phyloP scores from a whole-genome alignment of 768 basidiomycete genomes.

The Solioccasus polychromus region DNA sequence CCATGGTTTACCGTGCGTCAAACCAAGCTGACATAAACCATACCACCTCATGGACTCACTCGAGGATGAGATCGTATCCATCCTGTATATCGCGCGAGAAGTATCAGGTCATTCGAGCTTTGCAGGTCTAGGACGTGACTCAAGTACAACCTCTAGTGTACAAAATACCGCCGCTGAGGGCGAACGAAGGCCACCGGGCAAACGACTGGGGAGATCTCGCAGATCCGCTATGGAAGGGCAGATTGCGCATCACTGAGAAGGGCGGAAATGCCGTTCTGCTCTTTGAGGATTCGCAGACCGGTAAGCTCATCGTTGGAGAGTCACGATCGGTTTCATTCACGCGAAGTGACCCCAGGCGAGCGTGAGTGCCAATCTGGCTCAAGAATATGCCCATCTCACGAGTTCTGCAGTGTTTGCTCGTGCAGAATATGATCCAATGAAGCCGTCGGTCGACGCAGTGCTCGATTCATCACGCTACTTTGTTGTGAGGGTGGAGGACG shows the following conservation, averaged over 20 bases:
- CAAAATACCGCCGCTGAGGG: slow-evolving; percentile 84
- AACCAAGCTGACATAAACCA: slow-evolving; percentile 24
- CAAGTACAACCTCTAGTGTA: slow-evolving; percentile 56
- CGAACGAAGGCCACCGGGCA: slow-evolving; percentile 87
- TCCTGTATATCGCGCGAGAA: slow-evolving; percentile 88
- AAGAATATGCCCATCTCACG: slow-evolving; percentile 7
- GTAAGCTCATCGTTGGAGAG: slow-evolving; percentile 40
- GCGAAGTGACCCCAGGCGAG: slow-evolving; percentile 48
- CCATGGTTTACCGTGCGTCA: slow-evolving; percentile 16
- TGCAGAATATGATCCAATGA: slow-evolving; percentile 73
- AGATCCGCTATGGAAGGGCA: slow-evolving; percentile 86
- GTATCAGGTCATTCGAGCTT: slow-evolving; percentile 64
- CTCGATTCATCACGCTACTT: slow-evolving; percentile 95
- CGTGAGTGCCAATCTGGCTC: slow-evolving; percentile 43
- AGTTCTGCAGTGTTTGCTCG: slow-evolving; percentile 73
- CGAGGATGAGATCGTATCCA: slow-evolving; percentile 83
- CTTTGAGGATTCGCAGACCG: slow-evolving; percentile 78
- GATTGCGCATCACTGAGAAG: slow-evolving; percentile 81
- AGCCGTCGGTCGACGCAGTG: slow-evolving; percentile 90
- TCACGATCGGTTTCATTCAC: slow-evolving; percentile 4
- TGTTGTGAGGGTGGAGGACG: slow-evolving; percentile 87
- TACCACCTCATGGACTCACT: slow-evolving; percentile 44
- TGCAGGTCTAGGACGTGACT: slow-evolving; percentile 14
- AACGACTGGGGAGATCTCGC: slow-evolving; percentile 90
- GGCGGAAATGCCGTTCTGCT: slow-evolving; percentile 63